Evolutionary conservation across 2,329 filamentous ascomycete species (phyloP), one percentile per base, ranked within the genome.

Genomic region (Daldinia sp.): DNA sequence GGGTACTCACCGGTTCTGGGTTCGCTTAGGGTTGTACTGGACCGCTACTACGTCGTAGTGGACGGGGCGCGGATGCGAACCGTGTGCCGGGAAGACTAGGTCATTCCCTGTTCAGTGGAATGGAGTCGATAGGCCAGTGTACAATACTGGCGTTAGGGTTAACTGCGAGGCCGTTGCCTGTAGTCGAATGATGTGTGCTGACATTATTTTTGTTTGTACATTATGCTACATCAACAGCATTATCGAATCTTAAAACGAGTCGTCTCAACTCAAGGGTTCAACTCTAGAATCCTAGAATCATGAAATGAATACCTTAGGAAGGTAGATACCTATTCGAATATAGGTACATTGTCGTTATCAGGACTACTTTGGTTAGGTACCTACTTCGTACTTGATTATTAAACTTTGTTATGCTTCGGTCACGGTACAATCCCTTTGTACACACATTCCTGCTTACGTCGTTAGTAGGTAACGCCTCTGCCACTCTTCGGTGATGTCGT

Each of bases 1-100:
- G 70, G 67, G 57, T 71, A 62, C 37, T 66, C 63, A 67, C 66
- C 59, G 70, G 68, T 65, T 71, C 67, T 69, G 66, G 69, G 69
- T 69, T 67, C 60, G 56, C 50, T 62, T 63, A 62, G 35, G 58
- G 69, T 71, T 18, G 61, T 48, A 71, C 46, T 69, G 67, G 67
- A 37, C 59, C 63, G 51, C 50, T 64, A 53, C 59, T 46, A 59
- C 56, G 55, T 67, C 63, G 54, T 63, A 64, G 50, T 50, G 50
- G 53, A 65, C 55, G 33, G 57, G 66, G 63, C 54, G 51, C 60
- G 69, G 69, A 69, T 71, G 63, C 58, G 63, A 69, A 65, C 69
- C 69, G 67, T 51, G 63, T 57, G 57, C 69, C 67, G 69, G 20
- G 33, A 33, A 51, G 50, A 69, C 66, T 51, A 57, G 68, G 66